Evolutionary conservation across 164 flowering plant species (phyloP), one percentile per base, ranked within the genome.

Genomic region (Malania oleifera): DNA sequence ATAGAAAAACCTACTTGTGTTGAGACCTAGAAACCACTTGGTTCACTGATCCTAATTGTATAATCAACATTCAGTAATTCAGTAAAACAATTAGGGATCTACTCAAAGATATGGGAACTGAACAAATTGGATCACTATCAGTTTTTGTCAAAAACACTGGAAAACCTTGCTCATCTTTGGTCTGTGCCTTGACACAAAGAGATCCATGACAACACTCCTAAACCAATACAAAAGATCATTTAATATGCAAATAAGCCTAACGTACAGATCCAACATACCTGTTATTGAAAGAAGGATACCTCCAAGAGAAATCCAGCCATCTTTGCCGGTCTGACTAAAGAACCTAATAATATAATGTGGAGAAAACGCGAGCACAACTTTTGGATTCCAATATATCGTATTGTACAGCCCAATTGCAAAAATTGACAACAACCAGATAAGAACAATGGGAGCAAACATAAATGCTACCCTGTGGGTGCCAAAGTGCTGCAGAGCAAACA

Each of bases 281-380:
- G 98, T 87, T 31, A 81, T 81, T 10, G 75, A 79, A 24, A 91
- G 91, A 54, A 91, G 89, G 27, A 86, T 68, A 38, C 96, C 96
- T 49, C 96, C 98, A 53, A 91, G 84, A 59, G 96, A 81, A 75
- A 89, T 69, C 95, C 95, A 91, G 20, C 96, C 98, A 62, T 82
- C 86, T 78, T 68, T 82, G 34, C 96, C 96, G 18, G 86, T 85
- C 69, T 69, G 62, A 9, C 51, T 66, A 49, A 91, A 91, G 81
- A 82, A 89, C 63, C 76, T 86, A 70, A 86, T 59, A 37, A 91
- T 75, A 61, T 85, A 89, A 69, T 75, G 53, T 28, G 98, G 98
- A 57, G 95, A 86, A 44, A 89, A 22, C 18, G 98, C 98, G 57
- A 14, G 40, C 34, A 83, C 64, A 54, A 91, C 70, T 60, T 58